These are phyloP conservation scores for Pholiota adiposa DNA, from an alignment of 1,284 basidiomycete genomes.

Conservation along the genomic window DNA sequence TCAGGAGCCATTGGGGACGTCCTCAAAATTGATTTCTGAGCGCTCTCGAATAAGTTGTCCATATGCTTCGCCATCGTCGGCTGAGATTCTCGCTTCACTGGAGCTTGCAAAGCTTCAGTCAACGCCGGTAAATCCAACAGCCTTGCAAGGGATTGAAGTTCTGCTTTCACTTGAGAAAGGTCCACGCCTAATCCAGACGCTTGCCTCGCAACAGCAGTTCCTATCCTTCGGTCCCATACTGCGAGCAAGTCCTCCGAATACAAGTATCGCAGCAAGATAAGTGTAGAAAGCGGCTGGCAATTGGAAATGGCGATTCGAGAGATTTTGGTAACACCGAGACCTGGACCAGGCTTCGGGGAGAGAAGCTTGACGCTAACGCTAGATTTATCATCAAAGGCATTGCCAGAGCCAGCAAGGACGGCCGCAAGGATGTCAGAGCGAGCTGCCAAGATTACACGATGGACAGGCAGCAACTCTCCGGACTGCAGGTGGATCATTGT, in stretches of 20 bases:
- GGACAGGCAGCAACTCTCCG: constrained; percentile 59
- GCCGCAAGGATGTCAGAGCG: constrained; percentile 56
- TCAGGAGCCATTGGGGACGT: constrained; percentile 55
- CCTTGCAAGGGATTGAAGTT: constrained; percentile 60
- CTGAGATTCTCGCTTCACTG: constrained; percentile 50
- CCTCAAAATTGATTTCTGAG: constrained; percentile 26
- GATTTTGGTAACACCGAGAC: constrained; percentile 22
- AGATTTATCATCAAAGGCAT: constrained; percentile 35
- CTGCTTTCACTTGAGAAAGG: constrained; percentile 58
- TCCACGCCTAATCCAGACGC: constrained; percentile 50
- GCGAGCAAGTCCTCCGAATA: constrained; percentile 87
- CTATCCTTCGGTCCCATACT: constrained; percentile 85
- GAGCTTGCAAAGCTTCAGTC: constrained; percentile 54
- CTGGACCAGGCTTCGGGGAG: constrained; percentile 22
- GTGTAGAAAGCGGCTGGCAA: constrained; percentile 66
- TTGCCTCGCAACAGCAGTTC: constrained; percentile 40
- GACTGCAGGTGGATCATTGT: constrained; percentile 51
- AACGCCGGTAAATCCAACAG: constrained; percentile 62
- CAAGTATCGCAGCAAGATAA: constrained; percentile 85
- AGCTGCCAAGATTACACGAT: constrained; percentile 67
- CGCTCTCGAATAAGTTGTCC: constrained; percentile 44
- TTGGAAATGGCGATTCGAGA: constrained; percentile 48
- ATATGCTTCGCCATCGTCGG: constrained; percentile 57
- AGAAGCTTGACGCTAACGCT: constrained; percentile 36
- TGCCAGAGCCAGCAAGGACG: constrained; percentile 42